Evolutionary conservation across 1,139 yeast genomes (phyloP).

Genomic region (Kodamaea fungicola): DNA sequence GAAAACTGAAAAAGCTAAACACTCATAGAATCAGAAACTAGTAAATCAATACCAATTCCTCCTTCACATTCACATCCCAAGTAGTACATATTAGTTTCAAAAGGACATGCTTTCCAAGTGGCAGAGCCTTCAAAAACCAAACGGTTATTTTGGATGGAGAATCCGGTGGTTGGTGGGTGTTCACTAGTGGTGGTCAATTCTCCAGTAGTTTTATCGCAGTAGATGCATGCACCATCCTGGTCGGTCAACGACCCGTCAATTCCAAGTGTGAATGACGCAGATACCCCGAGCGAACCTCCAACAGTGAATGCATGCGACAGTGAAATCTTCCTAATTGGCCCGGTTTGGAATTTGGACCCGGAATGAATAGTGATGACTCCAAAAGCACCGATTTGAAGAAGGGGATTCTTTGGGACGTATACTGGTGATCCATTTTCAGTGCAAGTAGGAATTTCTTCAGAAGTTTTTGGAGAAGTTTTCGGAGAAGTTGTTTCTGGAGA

Average conservation of each 20-base stretch:
- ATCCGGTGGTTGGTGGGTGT: slow-evolving; percentile 21
- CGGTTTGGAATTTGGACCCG: slow-evolving; percentile 18
- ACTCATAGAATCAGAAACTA: slow-evolving; percentile 7
- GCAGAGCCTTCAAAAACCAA: slow-evolving; percentile 18
- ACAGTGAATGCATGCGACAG: slow-evolving; percentile 29
- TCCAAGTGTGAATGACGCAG: slow-evolving; percentile 17
- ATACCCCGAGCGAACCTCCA: slow-evolving; percentile 25
- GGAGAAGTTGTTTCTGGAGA: slow-evolving; percentile 14
- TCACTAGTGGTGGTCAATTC: slow-evolving; percentile 28
- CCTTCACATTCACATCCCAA: slow-evolving; percentile 23
- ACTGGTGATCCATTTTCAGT: slow-evolving; percentile 3
- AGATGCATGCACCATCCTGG: slow-evolving; percentile 18
- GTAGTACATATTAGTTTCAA: slow-evolving; percentile 19
- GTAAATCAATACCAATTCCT: slow-evolving; percentile 23
- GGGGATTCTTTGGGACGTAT: slow-evolving; percentile 2
- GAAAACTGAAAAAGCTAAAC: not conserved
- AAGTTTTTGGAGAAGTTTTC: not conserved
- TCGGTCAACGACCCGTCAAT: slow-evolving; percentile 24
- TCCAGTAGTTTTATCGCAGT: slow-evolving; percentile 22
- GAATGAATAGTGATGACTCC: slow-evolving; percentile 18
- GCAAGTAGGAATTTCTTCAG: not conserved
- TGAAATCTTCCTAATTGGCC: slow-evolving; percentile 21
- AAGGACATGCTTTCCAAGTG: slow-evolving; percentile 24
- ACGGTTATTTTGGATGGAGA: slow-evolving; percentile 17
- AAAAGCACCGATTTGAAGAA: slow-evolving; percentile 7